Percentiles rank a stretch among this genome's conserved stretches.
These are phyloP conservation scores for Lithohypha guttulata DNA, from an alignment of 2,329 filamentous ascomycete species.

Conservation along the genomic window DNA sequence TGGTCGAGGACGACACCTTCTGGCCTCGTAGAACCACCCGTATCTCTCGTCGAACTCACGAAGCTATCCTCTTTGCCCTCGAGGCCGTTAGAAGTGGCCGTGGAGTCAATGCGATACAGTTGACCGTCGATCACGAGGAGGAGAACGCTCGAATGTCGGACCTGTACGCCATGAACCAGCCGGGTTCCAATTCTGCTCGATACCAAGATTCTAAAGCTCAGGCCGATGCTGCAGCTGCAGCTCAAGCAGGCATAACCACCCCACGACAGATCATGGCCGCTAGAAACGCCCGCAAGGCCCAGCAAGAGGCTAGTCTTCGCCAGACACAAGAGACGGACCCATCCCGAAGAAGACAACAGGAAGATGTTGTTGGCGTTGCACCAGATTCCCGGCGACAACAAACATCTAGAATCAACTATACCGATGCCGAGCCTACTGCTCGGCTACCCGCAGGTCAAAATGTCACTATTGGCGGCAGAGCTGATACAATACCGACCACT, in stretches of 20 bases:
- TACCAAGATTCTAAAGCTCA: conserved; percentile 41
- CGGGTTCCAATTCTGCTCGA: conserved; percentile 30
- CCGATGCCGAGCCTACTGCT: conserved; percentile 3
- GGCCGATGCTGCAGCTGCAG: conserved; percentile 34
- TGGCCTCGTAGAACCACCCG: conserved; percentile 42
- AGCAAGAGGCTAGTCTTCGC: conserved; percentile 49
- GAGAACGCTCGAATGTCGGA: conserved; percentile 91
- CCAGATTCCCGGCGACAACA: conserved; percentile 32
- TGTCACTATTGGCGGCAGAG: conserved; percentile 14
- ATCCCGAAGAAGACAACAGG: conserved; percentile 40
- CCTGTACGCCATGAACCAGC: conserved; percentile 51
- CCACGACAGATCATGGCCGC: conserved; percentile 89
- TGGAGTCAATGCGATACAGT: conserved; percentile 46
- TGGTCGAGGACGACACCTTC: conserved; percentile 36
- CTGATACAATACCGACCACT: conserved; percentile 14
- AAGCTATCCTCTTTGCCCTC: conserved; percentile 82
- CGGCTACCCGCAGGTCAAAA: conserved; percentile 10
- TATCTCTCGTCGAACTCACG: conserved; percentile 74
- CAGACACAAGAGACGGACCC: conserved; percentile 36
- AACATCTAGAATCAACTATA: conserved; percentile 2
- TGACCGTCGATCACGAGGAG: conserved; percentile 75
- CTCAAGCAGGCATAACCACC: conserved; percentile 49
- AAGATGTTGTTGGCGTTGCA: conserved; percentile 48
- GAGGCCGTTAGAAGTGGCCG: conserved; percentile 58
- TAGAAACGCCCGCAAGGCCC: conserved; percentile 59